Conservation (phyloP, 2,329 filamentous ascomycete genomes). For the Verticillium nubilum region DNA sequence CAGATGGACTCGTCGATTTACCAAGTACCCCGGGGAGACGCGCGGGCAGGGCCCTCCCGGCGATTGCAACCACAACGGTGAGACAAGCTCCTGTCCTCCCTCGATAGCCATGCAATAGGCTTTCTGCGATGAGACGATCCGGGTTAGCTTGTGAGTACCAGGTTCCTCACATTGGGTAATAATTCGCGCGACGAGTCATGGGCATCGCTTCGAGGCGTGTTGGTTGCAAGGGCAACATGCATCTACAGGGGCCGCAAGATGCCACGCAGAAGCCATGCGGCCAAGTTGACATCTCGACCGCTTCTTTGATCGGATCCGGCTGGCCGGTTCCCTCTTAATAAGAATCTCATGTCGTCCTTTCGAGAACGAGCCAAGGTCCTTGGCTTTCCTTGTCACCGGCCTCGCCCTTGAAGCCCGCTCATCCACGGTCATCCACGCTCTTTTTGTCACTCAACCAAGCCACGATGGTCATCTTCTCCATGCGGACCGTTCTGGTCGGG, state of each 20-base stretch:
- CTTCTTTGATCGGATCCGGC: background rate
- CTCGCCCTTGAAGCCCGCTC: background rate
- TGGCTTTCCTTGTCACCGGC: background rate
- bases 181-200: background rate
- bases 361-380: background rate
- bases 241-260: background rate
- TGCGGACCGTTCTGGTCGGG: constrained; percentile 3
- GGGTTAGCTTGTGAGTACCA: no score
- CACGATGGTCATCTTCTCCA: background rate
- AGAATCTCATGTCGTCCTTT: background rate
- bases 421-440: background rate
- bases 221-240: background rate
- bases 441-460: background rate
- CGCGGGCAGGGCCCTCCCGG: background rate
- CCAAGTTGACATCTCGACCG: background rate
- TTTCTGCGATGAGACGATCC: no score
- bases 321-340: background rate
- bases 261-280: background rate
- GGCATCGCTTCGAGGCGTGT: background rate
- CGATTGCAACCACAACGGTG: background rate
- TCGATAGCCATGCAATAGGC: background rate
- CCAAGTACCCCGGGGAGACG: background rate
- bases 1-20: no score
- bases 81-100: background rate
- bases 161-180: background rate